Base-by-base conservation (phyloP, 2,329 filamentous ascomycete species). In the Diplodia corticola region DNA sequence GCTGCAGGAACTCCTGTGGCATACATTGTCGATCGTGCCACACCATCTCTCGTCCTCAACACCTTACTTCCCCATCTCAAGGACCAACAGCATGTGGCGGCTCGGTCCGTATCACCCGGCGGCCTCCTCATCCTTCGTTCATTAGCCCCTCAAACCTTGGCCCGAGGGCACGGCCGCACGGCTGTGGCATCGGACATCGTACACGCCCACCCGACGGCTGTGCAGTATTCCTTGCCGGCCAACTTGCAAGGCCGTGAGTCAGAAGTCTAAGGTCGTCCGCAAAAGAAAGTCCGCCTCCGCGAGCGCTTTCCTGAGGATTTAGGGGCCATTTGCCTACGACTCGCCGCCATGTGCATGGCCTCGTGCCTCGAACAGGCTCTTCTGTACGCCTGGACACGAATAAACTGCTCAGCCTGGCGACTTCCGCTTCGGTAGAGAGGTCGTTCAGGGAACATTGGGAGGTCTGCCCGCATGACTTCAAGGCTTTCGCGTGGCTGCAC, bases 141-240 rank as follows among this genome's bases (percentile, higher is more conserved):
- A 44, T 46, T n/a, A 30, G 54, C 46, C 54, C 53, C 40, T 59
- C 20, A 20, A n/a, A 48, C 26, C 28, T 30, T 65, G 63, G 51
- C 63, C 26, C 55, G 20, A 13, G n/a, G 15, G 40, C 40, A 49
- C 51, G 51, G 63, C 54, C 64, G 28, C 53, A 66, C 64, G 64
- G 64, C 46, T 66, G 64, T 66, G 64, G 64, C 64, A 54, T 33
- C 51, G 64, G 33, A 24, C 20, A 63, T 63, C 60, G 10, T 28
- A 51, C 49, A 26, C 22, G 22, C 20, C 30, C n/a, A 49, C 30
- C 57, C 33, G 57, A 46, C 13, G 26, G 40, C 57, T 33, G 57
- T 61, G 57, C 57, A n/a, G 44, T 46, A 24, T 12, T 33, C 57
- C 57, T 35, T 33, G 57, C 24, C 57, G 28, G n/a, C 57, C 7